Conservation (phyloP, 148 eudicot species). For the Persicaria tinctoria region DNA sequence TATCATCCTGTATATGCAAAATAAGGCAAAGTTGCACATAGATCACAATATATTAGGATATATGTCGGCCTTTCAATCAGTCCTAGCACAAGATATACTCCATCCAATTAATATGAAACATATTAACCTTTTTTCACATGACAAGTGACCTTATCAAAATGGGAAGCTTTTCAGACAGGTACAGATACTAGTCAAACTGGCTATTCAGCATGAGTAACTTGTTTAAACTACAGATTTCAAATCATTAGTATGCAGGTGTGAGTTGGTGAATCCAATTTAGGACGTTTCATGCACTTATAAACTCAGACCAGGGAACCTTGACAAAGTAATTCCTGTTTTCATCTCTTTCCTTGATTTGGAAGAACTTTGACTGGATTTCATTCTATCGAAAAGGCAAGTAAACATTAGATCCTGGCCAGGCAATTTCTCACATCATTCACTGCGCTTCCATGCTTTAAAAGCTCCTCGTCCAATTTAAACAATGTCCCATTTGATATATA, state of each 20-base stretch:
- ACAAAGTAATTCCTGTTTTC: background rate
- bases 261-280: background rate
- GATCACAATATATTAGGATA: background rate
- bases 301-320: background rate
- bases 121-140: background rate
- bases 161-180: background rate
- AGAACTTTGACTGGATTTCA: background rate
- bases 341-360: background rate
- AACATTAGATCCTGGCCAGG: background rate
- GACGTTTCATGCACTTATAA: background rate
- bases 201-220: background rate
- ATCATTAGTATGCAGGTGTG: background rate
- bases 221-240: background rate
- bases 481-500: background rate
- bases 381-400: no score
- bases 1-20: constrained; percentile 52
- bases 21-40: background rate
- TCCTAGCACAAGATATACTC: background rate
- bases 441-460: background rate
- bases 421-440: background rate
- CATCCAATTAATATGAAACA: background rate
- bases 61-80: background rate
- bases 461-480: background rate
- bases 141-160: background rate
- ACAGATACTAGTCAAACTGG: background rate